phyloP scores from a whole-genome alignment of 1,284 basidiomycete species.

The Exobasidium rhododendri region DNA sequence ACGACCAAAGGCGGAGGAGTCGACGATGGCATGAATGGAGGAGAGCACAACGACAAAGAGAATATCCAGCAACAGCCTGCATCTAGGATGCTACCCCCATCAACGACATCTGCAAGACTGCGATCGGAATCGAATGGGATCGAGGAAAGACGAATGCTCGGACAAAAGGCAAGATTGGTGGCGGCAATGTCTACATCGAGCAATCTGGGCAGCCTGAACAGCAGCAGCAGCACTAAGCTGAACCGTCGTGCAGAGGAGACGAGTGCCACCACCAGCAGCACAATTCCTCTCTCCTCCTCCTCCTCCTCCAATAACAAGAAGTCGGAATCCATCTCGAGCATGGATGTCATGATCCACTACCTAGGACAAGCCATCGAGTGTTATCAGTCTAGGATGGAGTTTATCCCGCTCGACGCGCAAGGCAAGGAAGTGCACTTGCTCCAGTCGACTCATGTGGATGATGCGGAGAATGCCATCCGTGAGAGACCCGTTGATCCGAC shows the following conservation, averaged over 20 bases:
- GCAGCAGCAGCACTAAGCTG: background rate
- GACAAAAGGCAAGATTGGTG: conserved; percentile 38
- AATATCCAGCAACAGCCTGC: conserved; percentile 20
- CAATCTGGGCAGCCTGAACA: conserved; percentile 8
- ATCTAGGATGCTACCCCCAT: conserved; percentile 10
- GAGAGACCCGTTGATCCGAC: conserved; percentile 64
- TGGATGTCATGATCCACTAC: conserved; percentile 61
- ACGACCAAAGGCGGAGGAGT: conserved; percentile 7
- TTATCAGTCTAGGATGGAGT: conserved; percentile 63
- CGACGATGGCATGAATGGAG: background rate
- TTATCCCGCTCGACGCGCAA: conserved; percentile 57
- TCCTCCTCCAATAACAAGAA: conserved; percentile 1
- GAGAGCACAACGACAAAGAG: conserved; percentile 35
- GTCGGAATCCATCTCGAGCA: background rate
- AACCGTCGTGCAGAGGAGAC: background rate
- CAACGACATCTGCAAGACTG: background rate
- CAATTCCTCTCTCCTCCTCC: background rate
- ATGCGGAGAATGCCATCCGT: conserved; percentile 56
- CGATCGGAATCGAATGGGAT: conserved; percentile 7
- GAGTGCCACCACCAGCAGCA: background rate
- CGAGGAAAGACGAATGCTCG: conserved; percentile 24
- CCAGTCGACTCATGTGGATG: conserved; percentile 15
- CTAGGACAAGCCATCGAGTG: conserved; percentile 69
- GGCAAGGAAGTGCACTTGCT: conserved; percentile 18
- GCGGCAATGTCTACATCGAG: conserved; percentile 20